These are phyloP conservation scores for Filobasidium floriforme DNA, from an alignment of 768 basidiomycete genomes.

Conservation along the genomic window DNA sequence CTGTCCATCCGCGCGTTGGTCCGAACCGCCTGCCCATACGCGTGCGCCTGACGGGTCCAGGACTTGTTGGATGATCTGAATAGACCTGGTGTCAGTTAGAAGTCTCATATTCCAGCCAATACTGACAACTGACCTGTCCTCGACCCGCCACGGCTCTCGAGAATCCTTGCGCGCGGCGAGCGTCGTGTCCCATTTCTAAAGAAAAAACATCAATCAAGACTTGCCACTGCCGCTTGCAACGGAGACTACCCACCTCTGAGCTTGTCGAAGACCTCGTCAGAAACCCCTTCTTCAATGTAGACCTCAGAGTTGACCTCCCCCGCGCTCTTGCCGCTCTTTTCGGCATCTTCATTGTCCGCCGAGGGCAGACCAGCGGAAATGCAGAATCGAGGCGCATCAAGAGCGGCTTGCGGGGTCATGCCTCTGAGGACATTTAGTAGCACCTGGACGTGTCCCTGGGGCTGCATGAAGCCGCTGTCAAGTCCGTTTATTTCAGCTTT, in stretches of 20 bases:
- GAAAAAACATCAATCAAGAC: background rate
- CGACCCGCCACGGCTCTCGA: conserved; percentile 47
- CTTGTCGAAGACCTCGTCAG: conserved; percentile 56
- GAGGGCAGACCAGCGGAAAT: conserved; percentile 78
- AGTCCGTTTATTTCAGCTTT: background rate
- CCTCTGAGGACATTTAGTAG: conserved; percentile 82
- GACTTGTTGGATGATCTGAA: conserved; percentile 70
- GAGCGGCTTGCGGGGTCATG: conserved; percentile 74
- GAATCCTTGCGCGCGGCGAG: conserved; percentile 57
- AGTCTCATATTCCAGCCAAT: conserved; percentile 17
- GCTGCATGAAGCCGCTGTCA: conserved; percentile 51
- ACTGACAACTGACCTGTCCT: conserved; percentile 27
- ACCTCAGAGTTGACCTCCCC: conserved; percentile 74
- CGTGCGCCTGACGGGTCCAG: conserved; percentile 57
- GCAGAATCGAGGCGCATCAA: conserved; percentile 93
- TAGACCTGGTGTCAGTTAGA: background rate
- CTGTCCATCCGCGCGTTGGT: conserved; percentile 79
- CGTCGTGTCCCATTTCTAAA: conserved; percentile 82
- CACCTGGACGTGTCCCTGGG: conserved; percentile 94
- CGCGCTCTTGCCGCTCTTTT: conserved; percentile 38
- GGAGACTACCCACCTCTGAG: conserved; percentile 54
- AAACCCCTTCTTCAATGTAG: conserved; percentile 78
- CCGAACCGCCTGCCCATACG: conserved; percentile 95
- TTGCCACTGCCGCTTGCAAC: background rate
- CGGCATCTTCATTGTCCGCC: conserved; percentile 49